Base-by-base conservation (phyloP, 768 basidiomycete genomes). In the Cystofilobasidium macerans region DNA sequence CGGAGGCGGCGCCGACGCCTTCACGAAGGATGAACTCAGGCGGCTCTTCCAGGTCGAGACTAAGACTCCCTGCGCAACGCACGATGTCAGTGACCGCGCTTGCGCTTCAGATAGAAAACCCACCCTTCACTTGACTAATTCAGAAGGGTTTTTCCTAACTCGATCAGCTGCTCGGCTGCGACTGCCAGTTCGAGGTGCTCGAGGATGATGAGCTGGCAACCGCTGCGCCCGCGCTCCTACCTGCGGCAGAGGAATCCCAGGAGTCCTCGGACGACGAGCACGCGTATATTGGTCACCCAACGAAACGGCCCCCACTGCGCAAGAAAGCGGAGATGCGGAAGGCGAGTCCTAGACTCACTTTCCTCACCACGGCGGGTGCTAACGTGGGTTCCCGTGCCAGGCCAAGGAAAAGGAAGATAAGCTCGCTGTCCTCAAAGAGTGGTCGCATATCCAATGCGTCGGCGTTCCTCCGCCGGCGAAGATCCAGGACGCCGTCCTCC, bases 361-460 rank as follows among this genome's bases (percentile, higher is more conserved):
- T n/a, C n/a, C n/a, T n/a, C n/a, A n/a, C n/a, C n/a, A n/a, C n/a
- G n/a, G n/a, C n/a, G n/a, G n/a, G n/a, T n/a, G n/a, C n/a, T n/a
- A n/a, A n/a, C n/a, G n/a, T n/a, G n/a, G n/a, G n/a, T n/a, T n/a
- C n/a, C n/a, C n/a, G n/a, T n/a, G n/a, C n/a, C n/a, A 32, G 22
- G n/a, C 32, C 42, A 3, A 42, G 45, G 56, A 73, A 26, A 85
- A 86, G 78, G 83, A 82, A 70, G 80, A 79, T 12, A 84, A 79
- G 61, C 80, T 93, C 42, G 84, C 86, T 7, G 80, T 85, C 5
- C 80, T 94, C 36, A 74, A 71, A 51, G 83, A 88, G 72, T 94
- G 90, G 89, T 85, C 81, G 28, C 91, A 94, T 72, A 82, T 90
- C 75, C 83, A 89, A 72, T 88, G 88, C 72, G 76, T 87, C 24